phyloP scores from a whole-genome alignment of 768 basidiomycete genomes.

The Trametes meyenii region DNA sequence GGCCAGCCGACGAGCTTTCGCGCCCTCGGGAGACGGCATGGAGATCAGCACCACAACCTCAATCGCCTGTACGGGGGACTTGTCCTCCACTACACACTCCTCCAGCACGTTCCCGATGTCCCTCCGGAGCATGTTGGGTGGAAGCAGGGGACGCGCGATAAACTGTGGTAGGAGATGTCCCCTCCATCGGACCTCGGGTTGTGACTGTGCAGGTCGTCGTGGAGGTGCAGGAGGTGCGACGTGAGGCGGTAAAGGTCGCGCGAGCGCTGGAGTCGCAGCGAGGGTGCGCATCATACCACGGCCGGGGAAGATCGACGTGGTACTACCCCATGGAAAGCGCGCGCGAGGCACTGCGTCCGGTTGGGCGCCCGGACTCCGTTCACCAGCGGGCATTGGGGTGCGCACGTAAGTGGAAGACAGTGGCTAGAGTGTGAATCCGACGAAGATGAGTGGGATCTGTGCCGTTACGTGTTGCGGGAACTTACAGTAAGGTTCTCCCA shows the following conservation, averaged over 20 bases:
- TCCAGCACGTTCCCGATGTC: background rate
- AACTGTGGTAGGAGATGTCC: constrained; percentile 12
- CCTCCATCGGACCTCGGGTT: constrained; percentile 18
- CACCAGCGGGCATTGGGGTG: background rate
- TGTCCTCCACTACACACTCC: background rate
- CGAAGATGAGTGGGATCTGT: background rate
- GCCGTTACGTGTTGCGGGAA: background rate
- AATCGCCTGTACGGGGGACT: constrained; percentile 16
- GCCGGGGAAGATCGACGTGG: background rate
- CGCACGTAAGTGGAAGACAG: constrained; percentile 19
- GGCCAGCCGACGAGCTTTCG: background rate
- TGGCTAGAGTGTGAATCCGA: constrained; percentile 15
- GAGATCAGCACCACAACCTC: constrained; percentile 30
- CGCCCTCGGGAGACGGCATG: constrained; percentile 27
- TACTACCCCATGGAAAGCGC: background rate
- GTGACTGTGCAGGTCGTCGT: background rate
- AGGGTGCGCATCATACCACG: constrained; percentile 14
- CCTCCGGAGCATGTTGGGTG: background rate
- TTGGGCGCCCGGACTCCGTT: background rate
- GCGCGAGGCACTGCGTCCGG: background rate
- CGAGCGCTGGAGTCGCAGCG: background rate
- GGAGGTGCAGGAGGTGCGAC: background rate
- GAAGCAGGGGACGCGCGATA: constrained; percentile 3
- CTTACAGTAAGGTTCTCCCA: constrained; percentile 27
- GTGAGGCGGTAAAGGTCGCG: constrained; percentile 7